Evolutionary conservation across 139 green algal species (phyloP).

Genomic region (Chlorella sp.): DNA sequence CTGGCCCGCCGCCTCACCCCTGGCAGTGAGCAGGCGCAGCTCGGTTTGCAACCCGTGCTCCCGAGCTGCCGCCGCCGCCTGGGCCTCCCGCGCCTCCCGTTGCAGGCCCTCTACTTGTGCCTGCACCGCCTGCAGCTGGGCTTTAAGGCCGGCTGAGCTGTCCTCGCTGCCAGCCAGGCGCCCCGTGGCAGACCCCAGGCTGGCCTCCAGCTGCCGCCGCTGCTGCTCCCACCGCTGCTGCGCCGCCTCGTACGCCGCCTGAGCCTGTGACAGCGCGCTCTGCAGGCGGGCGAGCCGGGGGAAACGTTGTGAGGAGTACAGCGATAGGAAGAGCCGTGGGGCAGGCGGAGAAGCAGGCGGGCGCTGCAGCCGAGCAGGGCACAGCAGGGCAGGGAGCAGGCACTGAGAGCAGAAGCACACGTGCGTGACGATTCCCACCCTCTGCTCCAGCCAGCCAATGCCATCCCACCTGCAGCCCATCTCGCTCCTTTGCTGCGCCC

Average conservation of each 20-base stretch:
- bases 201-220: conserved; percentile 13
- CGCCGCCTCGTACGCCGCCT: not conserved
- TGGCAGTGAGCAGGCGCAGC: not conserved
- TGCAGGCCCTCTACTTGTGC: not conserved
- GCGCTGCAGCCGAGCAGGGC: too few species aligned
- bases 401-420: too few species aligned
- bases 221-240: conserved; percentile 10
- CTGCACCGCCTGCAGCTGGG: conserved; percentile 6
- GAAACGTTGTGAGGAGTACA: not conserved
- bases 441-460: not conserved
- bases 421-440: not conserved
- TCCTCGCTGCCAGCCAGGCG: not conserved
- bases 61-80: not conserved
- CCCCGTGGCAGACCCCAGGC: not conserved
- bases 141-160: too few species aligned
- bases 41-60: conserved; percentile 20
- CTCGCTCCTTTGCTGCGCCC: not conserved
- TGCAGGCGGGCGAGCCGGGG: not conserved
- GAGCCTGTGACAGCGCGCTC: not conserved
- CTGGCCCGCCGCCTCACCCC: not conserved
- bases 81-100: not conserved
- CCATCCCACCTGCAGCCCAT: not conserved
- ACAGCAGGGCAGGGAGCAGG: too few species aligned
- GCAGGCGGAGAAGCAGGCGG: too few species aligned
- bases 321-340: too few species aligned